Evolutionary conservation across 177 flowering plant species (phyloP).

Genomic region (Tripterygium wilfordii): DNA sequence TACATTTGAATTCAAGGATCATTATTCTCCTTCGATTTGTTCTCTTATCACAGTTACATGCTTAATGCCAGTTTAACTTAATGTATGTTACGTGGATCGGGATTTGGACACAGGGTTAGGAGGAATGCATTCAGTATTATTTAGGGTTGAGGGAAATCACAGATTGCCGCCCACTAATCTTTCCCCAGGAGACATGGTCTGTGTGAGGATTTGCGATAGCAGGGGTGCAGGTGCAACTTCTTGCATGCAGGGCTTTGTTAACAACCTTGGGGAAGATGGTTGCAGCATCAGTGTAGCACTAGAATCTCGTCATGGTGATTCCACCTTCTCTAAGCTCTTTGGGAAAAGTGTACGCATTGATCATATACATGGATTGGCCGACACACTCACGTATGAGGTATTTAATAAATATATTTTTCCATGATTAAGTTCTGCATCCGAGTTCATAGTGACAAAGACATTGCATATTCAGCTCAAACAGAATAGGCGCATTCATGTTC

Average conservation of each 20-base stretch:
- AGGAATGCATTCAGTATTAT: slow-evolving; percentile 86
- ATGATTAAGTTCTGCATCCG: no score
- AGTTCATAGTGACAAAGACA: no score
- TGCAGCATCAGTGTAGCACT: slow-evolving; percentile 80
- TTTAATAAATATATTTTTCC: background rate
- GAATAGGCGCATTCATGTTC: no score
- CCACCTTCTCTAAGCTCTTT: slow-evolving; percentile 91
- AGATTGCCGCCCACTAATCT: slow-evolving; percentile 89
- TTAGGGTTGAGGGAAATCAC: slow-evolving; percentile 78
- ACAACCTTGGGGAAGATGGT: slow-evolving; percentile 86
- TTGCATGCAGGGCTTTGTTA: slow-evolving; percentile 86
- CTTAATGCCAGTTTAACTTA: background rate
- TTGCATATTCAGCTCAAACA: no score
- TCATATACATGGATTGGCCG: slow-evolving; percentile 89
- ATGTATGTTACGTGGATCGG: background rate
- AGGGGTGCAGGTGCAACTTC: slow-evolving; percentile 86
- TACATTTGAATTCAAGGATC: no score
- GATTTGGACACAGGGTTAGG: slow-evolving; percentile 61
- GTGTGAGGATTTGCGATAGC: slow-evolving; percentile 79
- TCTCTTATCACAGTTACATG: background rate
- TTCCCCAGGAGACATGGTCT: slow-evolving; percentile 96
- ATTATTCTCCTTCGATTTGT: background rate
- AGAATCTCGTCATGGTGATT: slow-evolving; percentile 86
- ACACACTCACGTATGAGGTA: slow-evolving; percentile 90
- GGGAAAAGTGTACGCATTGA: slow-evolving; percentile 86